Base-by-base conservation (phyloP, 345 rosid genomes). In the Erucastrum elatum region DNA sequence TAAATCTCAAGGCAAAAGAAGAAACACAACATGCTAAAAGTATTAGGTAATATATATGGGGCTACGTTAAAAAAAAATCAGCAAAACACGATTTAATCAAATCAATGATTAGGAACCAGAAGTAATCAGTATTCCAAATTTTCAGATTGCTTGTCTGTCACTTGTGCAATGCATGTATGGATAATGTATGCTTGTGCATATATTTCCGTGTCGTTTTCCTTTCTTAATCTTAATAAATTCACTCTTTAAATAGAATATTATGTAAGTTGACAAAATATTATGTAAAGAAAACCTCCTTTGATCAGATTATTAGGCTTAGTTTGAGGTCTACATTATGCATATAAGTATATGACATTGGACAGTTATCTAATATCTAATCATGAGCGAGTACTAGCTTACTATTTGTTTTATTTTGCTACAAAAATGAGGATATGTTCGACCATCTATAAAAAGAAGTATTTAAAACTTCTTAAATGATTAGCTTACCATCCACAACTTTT, bases 401-500 rank as follows among this genome's bases (percentile, higher is more conserved):
- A 68, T 68, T 34, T 51, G 56, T 13, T 74, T 74, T 34, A 13
- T 5, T 61, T 79, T 74, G 64, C 77, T 29, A 68, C 27, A 61
- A 62, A 74, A 62, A 68, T 30, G 68, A 68, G 26, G 51, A 68
- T 63, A 30, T 68, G 65, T 74, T 63, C 51, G 49, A 68, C 66
- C 75, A 62, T 51, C 31, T 62, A 74, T 62, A 55, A 69, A 74
- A 70, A 53, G 34, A 60, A 46, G 56, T 64, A 68, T 68, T 30
- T 64, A 80, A 62, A 46, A 29, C n/a, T 68, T 71, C 68, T 63
- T 80, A 60, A 77, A 79, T 80, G 71, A 80, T 80, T 68, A 69
- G 83, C 83, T 80, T 80, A 75, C 82, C 82, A 66, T 80, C 79
- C 79, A 64, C 79, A 69, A 70, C 62, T 72, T 70, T 68, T 53